Evolutionary conservation across 768 basidiomycete genomes (phyloP).

Genomic region (Pulveroboletus ravenelii): DNA sequence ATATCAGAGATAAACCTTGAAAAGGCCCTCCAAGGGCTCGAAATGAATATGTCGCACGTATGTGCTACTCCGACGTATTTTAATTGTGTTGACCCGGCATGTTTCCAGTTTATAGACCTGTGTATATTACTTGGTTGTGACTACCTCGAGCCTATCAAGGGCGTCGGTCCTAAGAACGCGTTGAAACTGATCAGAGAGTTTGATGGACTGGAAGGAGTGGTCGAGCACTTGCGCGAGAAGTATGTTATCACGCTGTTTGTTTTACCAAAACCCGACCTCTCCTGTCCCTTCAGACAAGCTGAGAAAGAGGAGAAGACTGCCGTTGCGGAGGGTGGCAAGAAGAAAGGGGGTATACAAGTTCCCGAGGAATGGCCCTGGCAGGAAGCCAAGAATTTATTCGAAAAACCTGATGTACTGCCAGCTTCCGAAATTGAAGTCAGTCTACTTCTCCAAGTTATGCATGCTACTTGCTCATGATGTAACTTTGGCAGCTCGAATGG

Average conservation of each 20-base stretch:
- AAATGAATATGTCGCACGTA: slow-evolving; percentile 90
- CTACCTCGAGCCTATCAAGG: slow-evolving; percentile 98
- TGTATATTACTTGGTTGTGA: slow-evolving; percentile 97
- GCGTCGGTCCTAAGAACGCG: slow-evolving; percentile 92
- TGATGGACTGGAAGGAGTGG: slow-evolving; percentile 62
- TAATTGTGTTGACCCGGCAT: neutral
- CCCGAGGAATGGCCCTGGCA: slow-evolving; percentile 98
- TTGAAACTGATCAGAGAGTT: slow-evolving; percentile 88
- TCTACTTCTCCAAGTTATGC: neutral
- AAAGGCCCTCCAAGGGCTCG: slow-evolving; percentile 79
- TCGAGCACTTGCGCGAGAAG: slow-evolving; percentile 79
- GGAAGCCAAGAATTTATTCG: slow-evolving; percentile 86
- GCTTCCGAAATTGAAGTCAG: slow-evolving; percentile 80
- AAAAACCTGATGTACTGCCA: slow-evolving; percentile 84
- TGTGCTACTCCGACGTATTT: neutral
- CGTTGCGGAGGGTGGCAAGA: slow-evolving; percentile 36
- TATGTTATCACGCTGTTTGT: slow-evolving; percentile 26
- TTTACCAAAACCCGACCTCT: neutral
- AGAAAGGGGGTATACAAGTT: slow-evolving; percentile 71
- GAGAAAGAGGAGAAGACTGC: slow-evolving; percentile 43
- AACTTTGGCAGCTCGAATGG: slow-evolving; percentile 76
- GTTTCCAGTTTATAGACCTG: slow-evolving; percentile 82
- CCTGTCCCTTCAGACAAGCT: slow-evolving; percentile 22
- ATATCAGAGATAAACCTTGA: slow-evolving; percentile 88
- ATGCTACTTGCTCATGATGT: neutral